Evolutionary conservation across 2,329 filamentous ascomycete species (phyloP).

Genomic region (Chalaropsis thielavioides): DNA sequence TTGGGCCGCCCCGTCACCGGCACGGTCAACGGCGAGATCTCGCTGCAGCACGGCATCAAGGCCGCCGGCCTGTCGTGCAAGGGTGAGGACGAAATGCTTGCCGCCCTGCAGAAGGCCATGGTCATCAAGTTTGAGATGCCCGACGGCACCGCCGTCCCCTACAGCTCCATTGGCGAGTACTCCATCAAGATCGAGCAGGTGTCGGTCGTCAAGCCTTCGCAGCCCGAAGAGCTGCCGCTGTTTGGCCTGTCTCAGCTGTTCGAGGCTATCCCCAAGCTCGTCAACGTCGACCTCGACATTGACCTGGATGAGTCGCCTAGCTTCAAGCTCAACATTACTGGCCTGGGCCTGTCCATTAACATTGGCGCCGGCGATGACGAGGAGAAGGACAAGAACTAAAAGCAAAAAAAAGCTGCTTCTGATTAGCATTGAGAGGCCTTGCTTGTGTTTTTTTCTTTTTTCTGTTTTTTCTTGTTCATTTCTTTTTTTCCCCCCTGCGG

Average conservation of each 20-base stretch:
- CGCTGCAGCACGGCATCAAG: constrained; percentile 50
- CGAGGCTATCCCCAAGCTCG: constrained; percentile 20
- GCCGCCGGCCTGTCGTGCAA: constrained; percentile 33
- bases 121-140: constrained; percentile 21
- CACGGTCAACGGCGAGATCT: constrained; percentile 24
- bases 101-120: constrained; percentile 19
- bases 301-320: constrained; percentile 8
- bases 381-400: background rate
- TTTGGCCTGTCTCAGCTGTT: constrained; percentile 15
- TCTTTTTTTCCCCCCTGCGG: background rate
- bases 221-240: constrained; percentile 13
- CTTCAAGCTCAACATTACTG: constrained; percentile 13
- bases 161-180: constrained; percentile 12
- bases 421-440: background rate
- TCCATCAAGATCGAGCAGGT: constrained; percentile 15
- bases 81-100: constrained; percentile 5
- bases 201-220: constrained; percentile 15
- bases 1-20: constrained; percentile 26
- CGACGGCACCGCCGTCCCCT: constrained; percentile 15
- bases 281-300: constrained; percentile 25
- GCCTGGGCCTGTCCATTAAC: constrained; percentile 11
- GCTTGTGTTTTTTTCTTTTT: background rate
- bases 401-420: background rate
- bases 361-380: constrained; percentile 7
- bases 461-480: background rate